Conservation (phyloP, 257 asterid species). For the Lycium ferocissimum region DNA sequence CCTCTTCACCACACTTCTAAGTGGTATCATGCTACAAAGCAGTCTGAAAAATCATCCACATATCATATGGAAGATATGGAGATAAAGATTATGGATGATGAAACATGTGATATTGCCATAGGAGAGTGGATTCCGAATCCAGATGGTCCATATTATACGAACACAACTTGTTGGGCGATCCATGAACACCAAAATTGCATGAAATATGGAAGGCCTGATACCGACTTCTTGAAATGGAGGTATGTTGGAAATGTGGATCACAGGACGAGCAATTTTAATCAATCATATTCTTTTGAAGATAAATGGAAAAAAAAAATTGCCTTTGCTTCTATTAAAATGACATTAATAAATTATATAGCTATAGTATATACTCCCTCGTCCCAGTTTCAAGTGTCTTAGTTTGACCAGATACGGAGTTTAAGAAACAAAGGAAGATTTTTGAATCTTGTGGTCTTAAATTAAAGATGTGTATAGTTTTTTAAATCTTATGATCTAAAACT, state of each 20-base stretch:
- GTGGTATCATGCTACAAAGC: not conserved
- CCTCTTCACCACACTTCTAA: conserved; percentile 28
- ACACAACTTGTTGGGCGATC: conserved; percentile 30
- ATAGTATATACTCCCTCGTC: no score
- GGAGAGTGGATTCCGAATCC: conserved; percentile 31
- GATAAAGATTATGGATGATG: conserved; percentile 11
- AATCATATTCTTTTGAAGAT: not conserved
- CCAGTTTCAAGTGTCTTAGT: no score
- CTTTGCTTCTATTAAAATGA: not conserved
- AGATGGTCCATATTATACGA: conserved; percentile 31
- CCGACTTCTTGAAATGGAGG: conserved; percentile 32
- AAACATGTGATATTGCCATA: conserved; percentile 19
- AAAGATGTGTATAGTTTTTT: no score
- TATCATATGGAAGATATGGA: conserved; percentile 1
- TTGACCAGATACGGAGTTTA: no score
- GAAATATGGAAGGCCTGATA: conserved; percentile 33
- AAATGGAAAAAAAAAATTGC: not conserved
- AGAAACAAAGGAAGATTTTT: no score
- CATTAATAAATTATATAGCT: not conserved
- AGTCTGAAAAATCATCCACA: not conserved
- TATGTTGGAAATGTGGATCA: not conserved
- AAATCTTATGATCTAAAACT: no score
- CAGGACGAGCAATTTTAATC: not conserved
- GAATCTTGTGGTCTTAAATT: no score
- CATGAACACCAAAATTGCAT: conserved; percentile 37